Conservation (phyloP, 2,329 filamentous ascomycete genomes). For the Cercospora beticola region DNA sequence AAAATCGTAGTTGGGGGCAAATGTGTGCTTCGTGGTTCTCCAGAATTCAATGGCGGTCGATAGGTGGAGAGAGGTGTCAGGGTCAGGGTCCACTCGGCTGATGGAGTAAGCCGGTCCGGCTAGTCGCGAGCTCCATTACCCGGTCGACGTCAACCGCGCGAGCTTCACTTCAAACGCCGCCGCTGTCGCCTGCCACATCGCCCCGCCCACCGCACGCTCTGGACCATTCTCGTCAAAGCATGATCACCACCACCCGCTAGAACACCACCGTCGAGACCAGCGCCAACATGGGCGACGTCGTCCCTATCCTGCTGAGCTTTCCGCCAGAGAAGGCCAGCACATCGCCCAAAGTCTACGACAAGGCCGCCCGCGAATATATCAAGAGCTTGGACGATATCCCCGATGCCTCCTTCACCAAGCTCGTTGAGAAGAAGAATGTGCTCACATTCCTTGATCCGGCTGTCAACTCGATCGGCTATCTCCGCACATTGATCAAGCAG, state of each 20-base stretch:
- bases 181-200: not conserved
- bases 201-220: not conserved
- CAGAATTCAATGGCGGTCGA: not conserved
- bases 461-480: conserved; percentile 60
- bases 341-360: conserved; percentile 43
- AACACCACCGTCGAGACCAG: not conserved
- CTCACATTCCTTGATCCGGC: conserved; percentile 55
- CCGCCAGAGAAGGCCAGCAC: conserved; percentile 32
- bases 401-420: conserved; percentile 38
- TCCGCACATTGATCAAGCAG: conserved; percentile 52
- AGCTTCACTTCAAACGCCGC: conserved; percentile 12
- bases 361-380: conserved; percentile 38
- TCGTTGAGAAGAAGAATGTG: conserved; percentile 43
- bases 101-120: not conserved
- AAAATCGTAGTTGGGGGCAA: not conserved
- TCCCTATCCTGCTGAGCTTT: conserved; percentile 36
- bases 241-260: conserved; percentile 6
- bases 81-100: not conserved
- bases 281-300: conserved; percentile 30
- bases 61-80: not conserved
- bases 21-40: not conserved
- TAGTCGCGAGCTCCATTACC: not conserved
- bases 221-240: conserved; percentile 6
- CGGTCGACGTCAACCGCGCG: conserved; percentile 3
- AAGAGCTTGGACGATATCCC: conserved; percentile 39